Evolutionary conservation across 2,329 filamentous ascomycete genomes (phyloP).

Genomic region (Metarhizium robertsii): DNA sequence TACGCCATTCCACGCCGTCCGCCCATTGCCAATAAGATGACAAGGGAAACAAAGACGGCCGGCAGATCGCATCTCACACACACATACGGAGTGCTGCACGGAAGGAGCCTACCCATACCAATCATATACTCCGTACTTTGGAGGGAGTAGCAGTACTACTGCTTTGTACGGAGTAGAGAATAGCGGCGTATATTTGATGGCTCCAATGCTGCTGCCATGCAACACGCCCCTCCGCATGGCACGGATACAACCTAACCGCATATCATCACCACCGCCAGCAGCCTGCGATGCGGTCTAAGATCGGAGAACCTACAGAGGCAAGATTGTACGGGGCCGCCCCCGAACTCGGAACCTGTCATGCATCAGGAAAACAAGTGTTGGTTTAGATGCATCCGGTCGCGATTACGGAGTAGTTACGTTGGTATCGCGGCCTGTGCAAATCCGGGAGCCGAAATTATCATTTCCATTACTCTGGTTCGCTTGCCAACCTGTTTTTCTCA

Average conservation of each 20-base stretch:
- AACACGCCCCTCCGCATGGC: slow-evolving; percentile 1
- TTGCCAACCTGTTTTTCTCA: neutral
- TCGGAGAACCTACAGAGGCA: slow-evolving; percentile 1
- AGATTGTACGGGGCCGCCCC: neutral
- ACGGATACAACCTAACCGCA: slow-evolving; percentile 8
- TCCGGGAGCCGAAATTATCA: too few relatives aligned
- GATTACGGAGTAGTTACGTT: neutral
- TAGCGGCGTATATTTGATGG: neutral
- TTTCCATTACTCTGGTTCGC: neutral
- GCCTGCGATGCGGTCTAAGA: slow-evolving; percentile 3
- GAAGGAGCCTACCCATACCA: neutral
- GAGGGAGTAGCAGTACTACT: too few relatives aligned
- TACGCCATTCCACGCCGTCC: neutral
- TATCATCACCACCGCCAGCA: neutral
- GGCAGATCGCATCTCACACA: neutral
- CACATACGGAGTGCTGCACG: neutral
- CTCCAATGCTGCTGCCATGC: slow-evolving; percentile 4
- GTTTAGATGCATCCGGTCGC: neutral
- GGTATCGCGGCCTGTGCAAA: too few relatives aligned
- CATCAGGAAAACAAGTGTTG: neutral
- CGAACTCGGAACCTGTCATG: neutral
- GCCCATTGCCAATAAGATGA: neutral
- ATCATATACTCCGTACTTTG: neutral
- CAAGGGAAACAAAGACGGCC: neutral
- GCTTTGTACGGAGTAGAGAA: neutral